Conservation (phyloP, 768 basidiomycete genomes). For the Mycena haematopus region DNA sequence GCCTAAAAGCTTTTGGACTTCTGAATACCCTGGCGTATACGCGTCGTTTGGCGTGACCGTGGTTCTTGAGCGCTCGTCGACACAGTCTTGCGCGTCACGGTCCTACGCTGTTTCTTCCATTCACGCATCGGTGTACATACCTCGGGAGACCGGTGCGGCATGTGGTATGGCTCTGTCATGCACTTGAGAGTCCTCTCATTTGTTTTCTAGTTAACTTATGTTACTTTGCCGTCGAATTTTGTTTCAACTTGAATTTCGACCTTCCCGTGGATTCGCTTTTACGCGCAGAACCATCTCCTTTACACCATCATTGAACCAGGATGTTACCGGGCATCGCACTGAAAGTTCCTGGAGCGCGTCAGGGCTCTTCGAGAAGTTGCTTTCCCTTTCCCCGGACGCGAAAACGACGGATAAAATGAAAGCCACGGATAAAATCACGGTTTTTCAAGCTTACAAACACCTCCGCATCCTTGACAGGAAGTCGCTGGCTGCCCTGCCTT, state of each 20-base stretch:
- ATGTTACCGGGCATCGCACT: constrained; percentile 1
- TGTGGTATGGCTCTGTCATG: constrained; percentile 52
- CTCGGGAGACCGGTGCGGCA: constrained; percentile 46
- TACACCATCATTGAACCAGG: constrained; percentile 20
- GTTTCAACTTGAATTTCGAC: constrained; percentile 51
- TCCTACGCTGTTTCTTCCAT: not conserved
- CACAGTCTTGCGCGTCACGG: too few relatives aligned
- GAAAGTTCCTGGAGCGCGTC: not conserved
- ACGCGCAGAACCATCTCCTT: constrained; percentile 21
- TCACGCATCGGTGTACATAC: constrained; percentile 13
- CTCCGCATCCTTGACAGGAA: constrained; percentile 20
- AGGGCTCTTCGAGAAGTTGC: constrained; percentile 1
- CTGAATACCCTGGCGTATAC: not conserved
- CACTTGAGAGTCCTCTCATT: not conserved
- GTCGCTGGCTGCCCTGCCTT: constrained; percentile 19
- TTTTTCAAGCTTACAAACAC: constrained; percentile 22
- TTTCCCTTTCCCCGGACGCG: constrained; percentile 3
- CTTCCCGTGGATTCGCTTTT: constrained; percentile 24
- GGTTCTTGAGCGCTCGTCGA: not conserved
- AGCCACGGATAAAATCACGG: not conserved
- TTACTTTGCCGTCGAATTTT: constrained; percentile 71
- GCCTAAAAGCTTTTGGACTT: too few relatives aligned
- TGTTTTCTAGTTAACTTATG: constrained; percentile 66
- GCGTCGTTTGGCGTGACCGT: not conserved
- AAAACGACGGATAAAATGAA: constrained; percentile 19